Evolutionary conservation across 2,329 filamentous ascomycete species (phyloP), one percentile per base, ranked within the genome.

Genomic region (Trichoderma koningii): DNA sequence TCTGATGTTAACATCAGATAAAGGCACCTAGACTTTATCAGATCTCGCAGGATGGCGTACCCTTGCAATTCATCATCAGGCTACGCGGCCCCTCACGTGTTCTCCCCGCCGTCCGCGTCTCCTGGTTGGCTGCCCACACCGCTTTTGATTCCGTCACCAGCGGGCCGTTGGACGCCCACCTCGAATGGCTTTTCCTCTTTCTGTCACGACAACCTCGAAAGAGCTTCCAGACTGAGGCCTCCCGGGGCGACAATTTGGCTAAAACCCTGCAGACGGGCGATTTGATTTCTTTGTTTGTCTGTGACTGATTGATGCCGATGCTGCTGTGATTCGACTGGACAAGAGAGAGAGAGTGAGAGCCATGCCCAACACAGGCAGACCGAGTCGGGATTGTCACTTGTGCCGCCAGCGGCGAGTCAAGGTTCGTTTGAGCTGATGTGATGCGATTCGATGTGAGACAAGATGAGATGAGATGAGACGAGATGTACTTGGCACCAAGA

Each of bases 301-400:
- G 30, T 34, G 30, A 34, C 7, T 3, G 5, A 28, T 28, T 60
- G 9, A 19, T 26, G 23, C 48, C 28, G 28, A 30, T 30, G 21
- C 21, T 2, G 28, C 28, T 30, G 28, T 52, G 26, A 21, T 12
- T 38, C 23, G 38, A 61, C 14, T 45, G 23, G 28, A 23, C 10
- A 10, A 1, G 34, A 38, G 34, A 30, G 23, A 17, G 34, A 9
- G 56, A 38, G 45, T 7, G 56, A 47, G 28, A 15, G 66, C 45
- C 59, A 79, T 79, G 78, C 78, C 78, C 38, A 79, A 79, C 70
- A 78, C 73, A 26, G 78, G 78, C 38, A 75, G 73, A 66, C 78
- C 77, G 21, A 79, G 78, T 67, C 72, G 72, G 53, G 77, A 79
- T 69, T 79, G 78, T 63, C 76, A 79, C 57, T 72, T 79, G 45